Evolutionary conservation across 495 filamentous ascomycete genomes (phyloP).

Genomic region (Staphylotrichum longicolle): DNA sequence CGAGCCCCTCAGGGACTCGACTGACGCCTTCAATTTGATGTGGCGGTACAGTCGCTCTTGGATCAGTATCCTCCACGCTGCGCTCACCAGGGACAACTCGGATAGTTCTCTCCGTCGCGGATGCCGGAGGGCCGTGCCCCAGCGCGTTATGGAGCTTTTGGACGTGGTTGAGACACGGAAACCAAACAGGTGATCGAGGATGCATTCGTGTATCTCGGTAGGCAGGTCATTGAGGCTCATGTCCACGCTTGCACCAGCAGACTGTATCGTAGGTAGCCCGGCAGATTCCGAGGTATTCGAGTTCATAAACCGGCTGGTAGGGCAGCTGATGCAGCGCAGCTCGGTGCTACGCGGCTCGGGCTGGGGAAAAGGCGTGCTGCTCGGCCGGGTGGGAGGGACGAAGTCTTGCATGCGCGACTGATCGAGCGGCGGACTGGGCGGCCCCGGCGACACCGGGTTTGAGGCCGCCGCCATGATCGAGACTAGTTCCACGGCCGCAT

Average conservation of each 20-base stretch:
- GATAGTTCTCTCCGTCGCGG: conserved; percentile 64
- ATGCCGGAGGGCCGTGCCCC: conserved; percentile 64
- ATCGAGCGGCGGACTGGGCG: conserved; percentile 52
- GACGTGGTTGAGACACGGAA: conserved; percentile 59
- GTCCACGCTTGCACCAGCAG: conserved; percentile 38
- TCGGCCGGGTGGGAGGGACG: conserved; percentile 52
- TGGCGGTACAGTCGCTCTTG: conserved; percentile 70
- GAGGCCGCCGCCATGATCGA: conserved; percentile 53
- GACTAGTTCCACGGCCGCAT: conserved; percentile 44
- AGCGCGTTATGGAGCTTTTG: conserved; percentile 52
- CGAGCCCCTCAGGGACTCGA: conserved; percentile 54
- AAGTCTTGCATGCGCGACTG: conserved; percentile 48
- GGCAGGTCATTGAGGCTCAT: conserved; percentile 57
- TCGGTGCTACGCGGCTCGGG: conserved; percentile 46
- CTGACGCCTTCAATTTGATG: conserved; percentile 69
- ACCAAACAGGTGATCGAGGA: conserved; percentile 67
- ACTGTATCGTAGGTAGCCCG: conserved; percentile 22
- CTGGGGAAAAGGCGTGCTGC: conserved; percentile 57
- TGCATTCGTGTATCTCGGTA: conserved; percentile 67
- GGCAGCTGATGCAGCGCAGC: conserved; percentile 41
- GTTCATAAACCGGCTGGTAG: conserved; percentile 32
- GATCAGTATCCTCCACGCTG: conserved; percentile 60
- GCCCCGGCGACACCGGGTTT: conserved; percentile 53
- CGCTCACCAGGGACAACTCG: conserved; percentile 60
- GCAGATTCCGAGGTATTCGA: conserved; percentile 26